Evolutionary conservation across 352 stramenopile genomes (phyloP), one percentile per base, ranked within the genome.

Genomic region (Pythium aphanidermatum): DNA sequence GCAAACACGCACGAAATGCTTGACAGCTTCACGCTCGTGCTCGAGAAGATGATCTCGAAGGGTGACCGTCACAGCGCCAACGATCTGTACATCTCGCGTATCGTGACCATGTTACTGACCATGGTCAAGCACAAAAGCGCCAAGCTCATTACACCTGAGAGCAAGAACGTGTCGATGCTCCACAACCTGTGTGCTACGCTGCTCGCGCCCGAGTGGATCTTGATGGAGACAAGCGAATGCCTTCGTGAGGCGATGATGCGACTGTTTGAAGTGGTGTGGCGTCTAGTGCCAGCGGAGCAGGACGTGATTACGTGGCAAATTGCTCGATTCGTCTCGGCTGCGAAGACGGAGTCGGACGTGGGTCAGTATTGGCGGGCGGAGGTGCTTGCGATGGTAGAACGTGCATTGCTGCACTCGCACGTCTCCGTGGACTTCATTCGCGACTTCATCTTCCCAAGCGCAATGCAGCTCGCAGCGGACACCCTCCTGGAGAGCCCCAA

Each of bases 11-110:
- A 55, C 5, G 70, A 81, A 37, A 71, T 94, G 57, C 70, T 91
- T 9, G 76, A 81, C 19, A 87, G 78, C 46, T 65, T 92, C 11
- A 38, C 58, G 5, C 49, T 80, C 9, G 71, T 83, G 9, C 56
- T 86, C 26, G 59, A 64, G 43, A 90, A 86, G 46, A 64, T 83
- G 38, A 21, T 59, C 14, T 25, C 64, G 2, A 52, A 64, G 23
- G 53, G 51, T 1, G 57, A 70, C 25, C 32, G 58, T 23, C 11
- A 71, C 13, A 60, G 43, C 0, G 68, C 74, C 11, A 67, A 62
- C n/a, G 63, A 84, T 5, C n/a, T 81, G 32, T 92, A 88, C 34
- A 54, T 90, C 27, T 81, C 67, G 20, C 74, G 75, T n/a, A 59
- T 90, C 13, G 32, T 83, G n/a, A 57, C 60, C 32, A 64, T 88